Conservation (phyloP, 371 early-diverging fungal genomes). For the Globomyces sp. region DNA sequence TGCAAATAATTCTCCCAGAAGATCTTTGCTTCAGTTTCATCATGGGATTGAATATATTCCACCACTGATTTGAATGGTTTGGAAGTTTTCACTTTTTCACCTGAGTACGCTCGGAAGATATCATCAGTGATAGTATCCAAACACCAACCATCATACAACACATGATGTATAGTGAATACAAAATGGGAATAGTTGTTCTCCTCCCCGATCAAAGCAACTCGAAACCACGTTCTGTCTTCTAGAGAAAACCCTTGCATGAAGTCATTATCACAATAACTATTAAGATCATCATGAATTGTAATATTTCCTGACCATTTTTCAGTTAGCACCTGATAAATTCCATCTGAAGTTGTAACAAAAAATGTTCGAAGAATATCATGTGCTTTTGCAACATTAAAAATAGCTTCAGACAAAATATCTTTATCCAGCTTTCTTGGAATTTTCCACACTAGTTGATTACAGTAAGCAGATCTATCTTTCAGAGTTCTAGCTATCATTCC, state of each 20-base stretch:
- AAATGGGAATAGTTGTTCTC: neutral
- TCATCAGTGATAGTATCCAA: constrained; percentile 9
- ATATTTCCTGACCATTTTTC: neutral
- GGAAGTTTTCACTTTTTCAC: too few species aligned
- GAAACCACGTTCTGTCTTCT: too few species aligned
- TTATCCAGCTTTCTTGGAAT: neutral
- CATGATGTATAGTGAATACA: constrained; percentile 11
- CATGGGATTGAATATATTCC: constrained; percentile 8
- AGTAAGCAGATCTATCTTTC: constrained; percentile 17
- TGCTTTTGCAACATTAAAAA: neutral
- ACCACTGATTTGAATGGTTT: neutral
- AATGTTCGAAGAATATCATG: constrained; percentile 14
- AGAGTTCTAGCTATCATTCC: constrained; percentile 14
- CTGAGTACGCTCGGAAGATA: neutral
- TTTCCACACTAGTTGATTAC: constrained; percentile 14
- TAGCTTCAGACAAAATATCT: neutral
- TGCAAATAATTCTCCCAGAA: constrained; percentile 18
- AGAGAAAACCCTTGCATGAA: too few species aligned
- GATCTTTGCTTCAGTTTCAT: neutral
- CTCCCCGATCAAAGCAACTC: neutral
- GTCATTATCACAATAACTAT: too few species aligned
- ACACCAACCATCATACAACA: constrained; percentile 12
- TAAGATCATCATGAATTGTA: neutral
- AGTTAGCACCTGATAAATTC: constrained; percentile 6
- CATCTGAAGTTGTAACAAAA: constrained; percentile 7